phyloP scores from a whole-genome alignment of 805 yeast genomes.

The Myxozyma vanderwaltii region DNA sequence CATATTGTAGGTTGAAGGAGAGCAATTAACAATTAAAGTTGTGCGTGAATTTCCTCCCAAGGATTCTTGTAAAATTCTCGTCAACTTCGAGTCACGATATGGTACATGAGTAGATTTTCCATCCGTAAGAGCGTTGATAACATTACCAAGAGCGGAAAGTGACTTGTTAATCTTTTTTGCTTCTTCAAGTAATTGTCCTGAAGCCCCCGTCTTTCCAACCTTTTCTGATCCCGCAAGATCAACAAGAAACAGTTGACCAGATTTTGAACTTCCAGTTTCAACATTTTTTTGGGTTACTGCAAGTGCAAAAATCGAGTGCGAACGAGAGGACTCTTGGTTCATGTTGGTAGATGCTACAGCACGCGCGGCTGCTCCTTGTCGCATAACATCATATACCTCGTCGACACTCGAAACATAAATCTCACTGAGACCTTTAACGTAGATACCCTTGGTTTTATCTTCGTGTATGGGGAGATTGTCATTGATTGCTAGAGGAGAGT shows the following conservation, averaged over 20 bases:
- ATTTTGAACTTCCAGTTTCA: constrained; percentile 58
- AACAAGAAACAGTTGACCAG: constrained; percentile 69
- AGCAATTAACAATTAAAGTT: constrained; percentile 70
- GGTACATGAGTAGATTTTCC: constrained; percentile 66
- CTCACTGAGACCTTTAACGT: constrained; percentile 69
- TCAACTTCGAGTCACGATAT: constrained; percentile 75
- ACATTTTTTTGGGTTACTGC: constrained; percentile 62
- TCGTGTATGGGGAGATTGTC: constrained; percentile 59
- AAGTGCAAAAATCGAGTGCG: constrained; percentile 78
- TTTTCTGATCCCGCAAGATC: constrained; percentile 90
- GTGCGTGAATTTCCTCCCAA: constrained; percentile 84
- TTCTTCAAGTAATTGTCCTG: constrained; percentile 74
- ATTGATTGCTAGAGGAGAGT: constrained; percentile 27
- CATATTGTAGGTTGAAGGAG: constrained; percentile 59
- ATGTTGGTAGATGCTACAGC: constrained; percentile 59
- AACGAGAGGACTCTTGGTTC: constrained; percentile 71
- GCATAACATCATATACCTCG: constrained; percentile 61
- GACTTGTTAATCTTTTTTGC: constrained; percentile 83
- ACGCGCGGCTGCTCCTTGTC: constrained; percentile 59
- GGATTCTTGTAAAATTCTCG: constrained; percentile 76
- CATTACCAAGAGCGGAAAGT: constrained; percentile 74
- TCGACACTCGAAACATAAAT: constrained; percentile 58
- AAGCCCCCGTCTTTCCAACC: constrained; percentile 73
- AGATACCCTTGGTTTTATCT: constrained; percentile 63
- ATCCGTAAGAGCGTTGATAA: constrained; percentile 76